Base-by-base conservation (phyloP, 768 basidiomycete genomes). In the Boletus tomentosulus region DNA sequence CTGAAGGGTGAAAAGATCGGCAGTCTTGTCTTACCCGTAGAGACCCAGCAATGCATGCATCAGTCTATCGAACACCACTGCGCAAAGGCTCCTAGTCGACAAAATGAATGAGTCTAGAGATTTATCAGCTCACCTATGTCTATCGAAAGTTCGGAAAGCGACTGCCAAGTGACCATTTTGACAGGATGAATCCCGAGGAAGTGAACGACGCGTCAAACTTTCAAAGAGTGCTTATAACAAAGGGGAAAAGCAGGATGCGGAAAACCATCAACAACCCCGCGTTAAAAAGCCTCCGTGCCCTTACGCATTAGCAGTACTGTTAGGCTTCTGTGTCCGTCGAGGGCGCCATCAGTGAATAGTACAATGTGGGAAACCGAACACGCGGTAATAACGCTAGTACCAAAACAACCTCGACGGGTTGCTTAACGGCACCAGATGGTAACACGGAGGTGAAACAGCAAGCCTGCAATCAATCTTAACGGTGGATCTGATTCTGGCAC, bases 31-130 rank as follows among this genome's bases (percentile, higher is more conserved):
- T 61, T 50, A 78, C 77, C 73, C 64, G 62, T 78, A 78, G 34
- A 78, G 67, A 15, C 77, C 77, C 42, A 77, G 62, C 38, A 79
- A 60, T n/a, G 62, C 59, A 55, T 79, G 78, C 61, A 78, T 73
- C 53, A 76, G 56, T 52, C 70, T 71, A 47, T 65, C 58, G 54
- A 78, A 78, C 34, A 69, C 61, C 46, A 63, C 77, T 77, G 58
- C 9, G 28, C 19, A 19, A 19, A 19, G 19, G 19, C 39, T 15
- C 37, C 44, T 42, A 44, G 33, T 57, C 9, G 42, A 50, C 19
- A 10, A 6, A 43, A 47, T 15, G 44, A n/a, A 22, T n/a, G 25
- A 46, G 44, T 33, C 9, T 38, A 54, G 25, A 24, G 19, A 52
- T 47, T 25, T 28, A n/a, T 15, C n/a, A 9, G 57, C 75, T 42